phyloP scores from a whole-genome alignment of 768 basidiomycete species.

The Mycena epipterygia region DNA sequence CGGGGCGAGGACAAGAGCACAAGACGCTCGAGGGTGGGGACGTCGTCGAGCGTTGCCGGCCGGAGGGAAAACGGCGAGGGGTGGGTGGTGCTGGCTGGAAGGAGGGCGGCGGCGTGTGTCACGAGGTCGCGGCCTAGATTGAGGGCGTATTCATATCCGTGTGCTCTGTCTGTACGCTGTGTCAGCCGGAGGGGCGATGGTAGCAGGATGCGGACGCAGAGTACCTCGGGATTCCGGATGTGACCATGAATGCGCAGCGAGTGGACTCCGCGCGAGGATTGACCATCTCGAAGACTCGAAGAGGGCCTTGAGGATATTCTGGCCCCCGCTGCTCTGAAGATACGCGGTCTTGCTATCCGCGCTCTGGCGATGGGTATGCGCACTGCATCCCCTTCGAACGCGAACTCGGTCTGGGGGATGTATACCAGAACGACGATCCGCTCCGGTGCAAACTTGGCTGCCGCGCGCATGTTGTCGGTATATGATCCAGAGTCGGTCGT shows the following conservation, averaged over 20 bases:
- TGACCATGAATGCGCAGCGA: constrained; percentile 9
- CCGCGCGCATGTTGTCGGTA: constrained; percentile 1
- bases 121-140: constrained; percentile 12
- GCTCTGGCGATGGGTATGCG: not conserved
- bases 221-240: not conserved
- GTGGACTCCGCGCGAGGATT: not conserved
- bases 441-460: not conserved
- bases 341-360: not conserved
- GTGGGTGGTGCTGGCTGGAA: not conserved
- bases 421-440: constrained; percentile 3
- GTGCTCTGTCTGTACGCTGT: constrained; percentile 2
- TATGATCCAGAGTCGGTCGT: not conserved
- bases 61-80: constrained; percentile 4
- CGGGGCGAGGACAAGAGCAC: not conserved
- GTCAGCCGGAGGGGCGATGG: not conserved
- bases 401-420: not conserved
- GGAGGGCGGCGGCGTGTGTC: not conserved
- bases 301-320: constrained; percentile 17
- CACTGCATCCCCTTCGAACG: too few relatives aligned
- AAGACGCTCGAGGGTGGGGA: constrained; percentile 9
- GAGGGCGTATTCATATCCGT: constrained; percentile 19
- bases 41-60: constrained; percentile 2
- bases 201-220: not conserved
- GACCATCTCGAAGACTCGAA: too few relatives aligned
- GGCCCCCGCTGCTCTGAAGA: not conserved